Base-by-base conservation (phyloP, 2,329 filamentous ascomycete genomes). In the Penicillium sp. region DNA sequence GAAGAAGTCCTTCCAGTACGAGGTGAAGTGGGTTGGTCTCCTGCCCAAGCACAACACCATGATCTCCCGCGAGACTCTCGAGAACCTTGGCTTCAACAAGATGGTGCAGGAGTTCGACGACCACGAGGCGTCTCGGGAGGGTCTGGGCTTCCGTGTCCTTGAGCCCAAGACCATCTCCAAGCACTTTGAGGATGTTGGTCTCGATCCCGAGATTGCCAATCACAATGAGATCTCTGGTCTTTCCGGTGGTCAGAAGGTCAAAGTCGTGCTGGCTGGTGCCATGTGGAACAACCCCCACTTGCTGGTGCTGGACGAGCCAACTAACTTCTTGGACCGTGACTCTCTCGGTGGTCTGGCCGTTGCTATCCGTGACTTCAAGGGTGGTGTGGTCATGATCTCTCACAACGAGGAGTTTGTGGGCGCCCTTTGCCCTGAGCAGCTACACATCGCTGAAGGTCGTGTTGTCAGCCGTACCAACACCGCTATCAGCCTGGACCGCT, bases 241-340 rank as follows among this genome's bases (percentile, higher is more conserved):
- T 13, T 97, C 93, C 10, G 95, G 95, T 78, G 95, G 95, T 14
- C 95, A 99, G 76, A 98, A 98, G 79, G 95, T 99, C 81, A 99
- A 99, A 85, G 95, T 99, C 50, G 95, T 99, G 63, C 87, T 99
- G 68, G 95, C 92, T 3, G 91, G 91, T 71, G 91, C 92, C 69
- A 96, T 96, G 92, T 96, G 93, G 93, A 97, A 98, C 82, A 98
- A 98, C 82, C 95, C 95, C 0, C 95, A 99, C 81, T 81, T 99
- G 71, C 87, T 99, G 61, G 95, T 99, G 50, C 89, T 99, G 24
- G 95, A 99, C 84, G 94, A 99, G 80, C 95, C 95, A 59, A 98
- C 95, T 75, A 99, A 99, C 82, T 99, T 97, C 85, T 87, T 99
- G 82, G 95, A 99, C 74, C 92, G 95, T 69, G 95, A 99, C 80